A percentile compares a stretch with the other conserved stretches of the same genome.
Conservation (phyloP, 768 basidiomycete genomes). For the Pholiota molesta region DNA sequence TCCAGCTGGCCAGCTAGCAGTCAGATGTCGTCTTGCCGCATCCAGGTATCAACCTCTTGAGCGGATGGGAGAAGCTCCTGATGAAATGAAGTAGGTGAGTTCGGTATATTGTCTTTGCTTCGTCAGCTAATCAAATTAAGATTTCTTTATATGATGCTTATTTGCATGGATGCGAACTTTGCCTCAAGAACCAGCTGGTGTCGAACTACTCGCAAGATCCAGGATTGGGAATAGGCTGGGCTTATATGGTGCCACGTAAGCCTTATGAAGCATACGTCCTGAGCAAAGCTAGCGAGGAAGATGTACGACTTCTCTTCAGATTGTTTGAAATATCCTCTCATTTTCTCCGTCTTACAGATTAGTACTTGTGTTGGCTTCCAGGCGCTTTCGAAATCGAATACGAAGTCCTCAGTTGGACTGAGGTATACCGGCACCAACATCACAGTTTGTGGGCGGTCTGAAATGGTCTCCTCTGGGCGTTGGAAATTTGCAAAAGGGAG, state of each 20-base stretch:
- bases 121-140: background rate
- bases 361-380: conserved; percentile 21
- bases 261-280: conserved; percentile 16
- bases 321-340: background rate
- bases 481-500: conserved; percentile 34
- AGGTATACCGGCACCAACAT: conserved; percentile 16
- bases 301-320: conserved; percentile 9
- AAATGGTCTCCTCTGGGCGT: conserved; percentile 18
- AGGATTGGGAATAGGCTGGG: background rate
- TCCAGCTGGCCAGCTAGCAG: background rate
- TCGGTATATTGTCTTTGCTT: background rate
- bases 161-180: conserved; percentile 19
- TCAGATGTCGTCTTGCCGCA: conserved; percentile 3
- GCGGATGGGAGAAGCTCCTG: background rate
- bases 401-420: conserved; percentile 13
- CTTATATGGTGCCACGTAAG: conserved; percentile 13
- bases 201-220: conserved; percentile 17
- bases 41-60: background rate
- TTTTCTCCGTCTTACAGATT: conserved; percentile 8
- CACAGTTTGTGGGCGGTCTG: conserved; percentile 11
- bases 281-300: conserved; percentile 9
- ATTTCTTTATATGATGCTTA: conserved; percentile 16
- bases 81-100: background rate
- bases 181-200: conserved; percentile 14
- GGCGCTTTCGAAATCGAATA: conserved; percentile 14